These are phyloP conservation scores for Sordariomycetes sp. DNA, from an alignment of 2,329 filamentous ascomycete genomes.

Conservation along the genomic window DNA sequence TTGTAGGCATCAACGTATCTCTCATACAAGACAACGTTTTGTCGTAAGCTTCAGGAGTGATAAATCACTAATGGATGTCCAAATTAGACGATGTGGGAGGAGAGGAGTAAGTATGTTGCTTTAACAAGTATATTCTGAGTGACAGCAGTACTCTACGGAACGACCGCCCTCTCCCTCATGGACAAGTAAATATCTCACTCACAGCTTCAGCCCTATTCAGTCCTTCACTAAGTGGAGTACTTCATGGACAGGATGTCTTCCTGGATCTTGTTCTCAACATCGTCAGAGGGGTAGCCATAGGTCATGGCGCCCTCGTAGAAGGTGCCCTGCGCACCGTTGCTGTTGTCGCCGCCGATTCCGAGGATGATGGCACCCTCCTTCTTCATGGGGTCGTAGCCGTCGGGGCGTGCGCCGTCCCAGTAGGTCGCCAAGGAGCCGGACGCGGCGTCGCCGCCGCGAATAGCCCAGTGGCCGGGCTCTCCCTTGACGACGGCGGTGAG, in stretches of 20 bases:
- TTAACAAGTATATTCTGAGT: too few species aligned
- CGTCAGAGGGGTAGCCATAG: constrained; percentile 49
- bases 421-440: constrained; percentile 47
- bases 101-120: too few species aligned
- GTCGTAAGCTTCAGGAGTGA: too few species aligned
- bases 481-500: constrained; percentile 50
- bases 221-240: constrained; percentile 31
- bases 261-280: constrained; percentile 48
- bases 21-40: too few species aligned
- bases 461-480: constrained; percentile 43
- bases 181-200: too few species aligned
- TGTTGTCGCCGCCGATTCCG: constrained; percentile 64
- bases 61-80: too few species aligned
- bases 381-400: constrained; percentile 52
- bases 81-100: too few species aligned
- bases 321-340: constrained; percentile 47
- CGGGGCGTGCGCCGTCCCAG: constrained; percentile 42
- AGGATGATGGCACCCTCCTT: constrained; percentile 59
- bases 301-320: constrained; percentile 61
- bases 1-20: too few species aligned
- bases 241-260: constrained; percentile 50
- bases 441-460: constrained; percentile 47
- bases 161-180: too few species aligned
- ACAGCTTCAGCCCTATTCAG: too few species aligned
- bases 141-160: too few species aligned